Conservation (phyloP, 371 early-diverging fungal genomes). For the Mycotypha africana region DNA sequence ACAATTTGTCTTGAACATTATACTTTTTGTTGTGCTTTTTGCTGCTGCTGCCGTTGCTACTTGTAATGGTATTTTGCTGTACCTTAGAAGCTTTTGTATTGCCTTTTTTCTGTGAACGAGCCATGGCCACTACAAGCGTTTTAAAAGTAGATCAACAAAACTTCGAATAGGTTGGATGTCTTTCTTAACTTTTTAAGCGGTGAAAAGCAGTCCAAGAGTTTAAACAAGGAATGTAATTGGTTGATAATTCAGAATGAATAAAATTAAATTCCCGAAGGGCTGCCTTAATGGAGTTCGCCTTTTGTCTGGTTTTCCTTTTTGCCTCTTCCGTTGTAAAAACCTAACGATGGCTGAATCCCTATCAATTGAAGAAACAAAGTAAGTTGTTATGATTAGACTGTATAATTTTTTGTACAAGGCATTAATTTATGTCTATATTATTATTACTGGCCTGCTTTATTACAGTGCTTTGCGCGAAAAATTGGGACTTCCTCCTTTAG, state of each 20-base stretch:
- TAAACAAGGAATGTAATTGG: too few species aligned
- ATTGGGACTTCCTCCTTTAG: slow-evolving; percentile 68
- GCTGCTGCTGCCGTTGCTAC: too few species aligned
- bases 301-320: too few species aligned
- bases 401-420: not conserved
- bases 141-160: too few species aligned
- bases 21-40: slow-evolving; percentile 1
- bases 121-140: too few species aligned
- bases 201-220: too few species aligned
- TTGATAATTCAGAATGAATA: too few species aligned
- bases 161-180: too few species aligned
- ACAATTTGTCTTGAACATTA: not conserved
- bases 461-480: slow-evolving; percentile 59
- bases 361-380: slow-evolving; percentile 66
- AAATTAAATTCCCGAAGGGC: too few species aligned
- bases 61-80: not conserved
- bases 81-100: not conserved
- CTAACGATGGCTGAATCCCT: slow-evolving; percentile 43
- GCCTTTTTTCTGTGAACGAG: slow-evolving; percentile 15
- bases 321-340: too few species aligned
- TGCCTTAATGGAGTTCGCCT: too few species aligned
- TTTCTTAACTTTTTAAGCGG: too few species aligned
- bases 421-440: not conserved
- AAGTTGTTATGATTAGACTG: slow-evolving; percentile 7
- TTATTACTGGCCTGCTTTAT: not conserved